Evolutionary conservation across 768 basidiomycete species (phyloP).

Genomic region (Ramaria sp.): DNA sequence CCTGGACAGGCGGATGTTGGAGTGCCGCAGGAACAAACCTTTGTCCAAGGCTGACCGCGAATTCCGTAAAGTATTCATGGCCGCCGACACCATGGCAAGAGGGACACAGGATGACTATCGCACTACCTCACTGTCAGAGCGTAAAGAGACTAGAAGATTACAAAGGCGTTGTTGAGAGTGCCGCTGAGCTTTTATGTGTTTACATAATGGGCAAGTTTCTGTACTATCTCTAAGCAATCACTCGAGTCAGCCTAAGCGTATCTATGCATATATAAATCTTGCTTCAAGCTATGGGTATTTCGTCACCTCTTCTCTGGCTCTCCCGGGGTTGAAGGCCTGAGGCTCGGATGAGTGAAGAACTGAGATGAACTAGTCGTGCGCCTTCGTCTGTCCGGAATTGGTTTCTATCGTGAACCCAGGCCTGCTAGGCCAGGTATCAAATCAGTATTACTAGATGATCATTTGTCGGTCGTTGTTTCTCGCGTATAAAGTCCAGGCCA

Average conservation of each 20-base stretch:
- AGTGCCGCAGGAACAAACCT: not conserved
- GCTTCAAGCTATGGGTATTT: constrained; percentile 19
- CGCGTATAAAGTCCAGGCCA: constrained; percentile 29
- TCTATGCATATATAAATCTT: no score
- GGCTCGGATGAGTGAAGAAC: constrained; percentile 38
- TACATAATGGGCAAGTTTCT: not conserved
- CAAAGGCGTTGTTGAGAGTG: not conserved
- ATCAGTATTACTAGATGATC: no score
- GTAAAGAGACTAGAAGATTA: not conserved
- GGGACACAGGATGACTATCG: not conserved
- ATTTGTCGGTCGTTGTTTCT: no score
- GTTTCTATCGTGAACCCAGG: constrained; percentile 21
- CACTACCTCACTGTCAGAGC: not conserved
- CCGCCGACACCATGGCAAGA: not conserved
- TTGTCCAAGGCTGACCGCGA: constrained; percentile 3
- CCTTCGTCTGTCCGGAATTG: constrained; percentile 46
- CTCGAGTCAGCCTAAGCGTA: no score
- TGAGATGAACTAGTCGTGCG: constrained; percentile 44
- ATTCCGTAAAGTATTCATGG: not conserved
- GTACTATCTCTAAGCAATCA: no score
- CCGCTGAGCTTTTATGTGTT: not conserved
- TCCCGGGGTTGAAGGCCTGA: no score
- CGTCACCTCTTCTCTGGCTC: constrained; percentile 35
- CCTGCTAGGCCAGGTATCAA: no score
- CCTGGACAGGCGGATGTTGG: not conserved